A percentile compares a stretch with the other conserved stretches of the same genome.
Conservation (phyloP, 1,284 basidiomycete genomes). For the Phellinidium pouzarii region DNA sequence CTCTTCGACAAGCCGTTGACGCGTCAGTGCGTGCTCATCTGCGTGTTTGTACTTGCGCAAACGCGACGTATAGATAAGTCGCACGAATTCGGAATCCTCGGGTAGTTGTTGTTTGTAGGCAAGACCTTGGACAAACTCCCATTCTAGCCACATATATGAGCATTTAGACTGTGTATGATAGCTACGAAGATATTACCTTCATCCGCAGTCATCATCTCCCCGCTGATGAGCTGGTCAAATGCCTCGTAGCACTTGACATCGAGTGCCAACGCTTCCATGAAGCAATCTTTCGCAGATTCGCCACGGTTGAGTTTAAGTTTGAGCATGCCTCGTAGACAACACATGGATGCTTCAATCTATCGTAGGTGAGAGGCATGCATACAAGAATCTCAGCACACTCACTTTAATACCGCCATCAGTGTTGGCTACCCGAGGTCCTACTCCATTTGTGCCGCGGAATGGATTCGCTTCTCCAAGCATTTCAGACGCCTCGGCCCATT, state of each 20-base stretch:
- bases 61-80: conserved; percentile 86
- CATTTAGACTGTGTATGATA: conserved; percentile 5
- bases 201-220: conserved; percentile 89
- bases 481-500: conserved; percentile 89
- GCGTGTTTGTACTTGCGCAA: conserved; percentile 85
- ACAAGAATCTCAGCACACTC: conserved; percentile 13
- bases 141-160: conserved; percentile 52
- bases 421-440: conserved; percentile 65
- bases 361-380: conserved; percentile 9
- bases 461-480: conserved; percentile 91
- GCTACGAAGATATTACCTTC: conserved; percentile 57
- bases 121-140: conserved; percentile 88
- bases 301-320: conserved; percentile 91
- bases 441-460: conserved; percentile 54
- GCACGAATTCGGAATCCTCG: conserved; percentile 85
- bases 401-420: conserved; percentile 85
- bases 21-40: conserved; percentile 73
- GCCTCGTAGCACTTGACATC: conserved; percentile 98
- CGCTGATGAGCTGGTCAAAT: conserved; percentile 84
- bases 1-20: conserved; percentile 68
- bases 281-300: conserved; percentile 85
- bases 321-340: conserved; percentile 86
- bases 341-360: conserved; percentile 93
- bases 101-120: conserved; percentile 78
- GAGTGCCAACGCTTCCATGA: conserved; percentile 89